Evolutionary conservation across 768 basidiomycete genomes (phyloP).

Genomic region (Pleurotus citrinopileatus): DNA sequence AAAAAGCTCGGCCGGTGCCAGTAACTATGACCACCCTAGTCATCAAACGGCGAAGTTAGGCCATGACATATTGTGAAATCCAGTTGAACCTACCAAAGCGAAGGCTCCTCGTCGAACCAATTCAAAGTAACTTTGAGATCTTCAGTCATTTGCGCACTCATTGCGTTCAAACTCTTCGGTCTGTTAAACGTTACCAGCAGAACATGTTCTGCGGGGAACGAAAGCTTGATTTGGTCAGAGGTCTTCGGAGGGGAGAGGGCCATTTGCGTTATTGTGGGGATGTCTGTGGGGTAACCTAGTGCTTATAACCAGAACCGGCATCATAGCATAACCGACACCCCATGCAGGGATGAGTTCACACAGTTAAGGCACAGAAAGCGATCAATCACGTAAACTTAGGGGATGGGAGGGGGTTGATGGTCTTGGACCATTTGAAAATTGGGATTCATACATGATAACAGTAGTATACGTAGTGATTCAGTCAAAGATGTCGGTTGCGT

Average conservation of each 20-base stretch:
- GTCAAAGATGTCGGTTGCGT: slow-evolving; percentile 45
- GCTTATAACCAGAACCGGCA: too few relatives aligned
- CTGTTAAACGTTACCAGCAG: slow-evolving; percentile 62
- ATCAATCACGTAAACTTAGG: too few relatives aligned
- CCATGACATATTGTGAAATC: slow-evolving; percentile 1
- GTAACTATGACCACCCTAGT: slow-evolving; percentile 73
- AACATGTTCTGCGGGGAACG: slow-evolving; percentile 44
- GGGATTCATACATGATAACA: too few relatives aligned
- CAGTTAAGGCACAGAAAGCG: too few relatives aligned
- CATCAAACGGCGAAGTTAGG: slow-evolving; percentile 10
- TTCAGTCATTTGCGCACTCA: slow-evolving; percentile 54
- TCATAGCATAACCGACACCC: too few relatives aligned
- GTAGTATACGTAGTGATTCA: too few relatives aligned
- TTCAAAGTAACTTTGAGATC: slow-evolving; percentile 53
- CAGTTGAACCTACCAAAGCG: slow-evolving; percentile 59
- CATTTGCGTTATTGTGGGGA: too few relatives aligned
- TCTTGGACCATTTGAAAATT: too few relatives aligned
- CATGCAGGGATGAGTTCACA: too few relatives aligned
- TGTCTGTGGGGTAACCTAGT: too few relatives aligned
- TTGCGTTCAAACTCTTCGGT: slow-evolving; percentile 69
- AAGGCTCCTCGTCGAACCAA: slow-evolving; percentile 75
- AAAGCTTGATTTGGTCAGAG: slow-evolving; percentile 34
- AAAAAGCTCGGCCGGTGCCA: slow-evolving; percentile 70
- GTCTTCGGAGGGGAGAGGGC: slow-evolving; percentile 27
- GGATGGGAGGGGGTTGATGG: too few relatives aligned